Evolutionary conservation across 2,329 filamentous ascomycete genomes (phyloP), one percentile per base, ranked within the genome.

Genomic region (Tolypocladium ophioglossoides): DNA sequence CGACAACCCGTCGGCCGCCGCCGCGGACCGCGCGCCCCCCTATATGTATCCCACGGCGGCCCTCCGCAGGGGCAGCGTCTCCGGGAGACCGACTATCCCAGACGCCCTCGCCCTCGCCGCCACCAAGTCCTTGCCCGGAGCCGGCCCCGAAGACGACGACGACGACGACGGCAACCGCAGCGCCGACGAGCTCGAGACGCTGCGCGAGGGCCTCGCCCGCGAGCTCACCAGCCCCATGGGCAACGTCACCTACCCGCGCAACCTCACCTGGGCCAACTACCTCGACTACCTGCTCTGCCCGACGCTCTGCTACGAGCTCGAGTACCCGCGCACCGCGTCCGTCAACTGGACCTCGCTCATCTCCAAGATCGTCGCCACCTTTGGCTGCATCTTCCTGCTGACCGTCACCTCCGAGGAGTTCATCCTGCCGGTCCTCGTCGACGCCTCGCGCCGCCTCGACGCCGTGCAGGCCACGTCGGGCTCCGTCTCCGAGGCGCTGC

Each of bases 251-350:
- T 99, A 96, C 68, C 94, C 94, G 0, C 78, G 84, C 58, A 99
- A 97, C 69, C 79, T 99, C 49, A 94, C 88, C 0, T 78, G 86
- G 69, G 63, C 74, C 61, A 97, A 97, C 72, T 96, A 89, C 66
- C 61, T 82, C 55, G 94, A 97, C 73, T 97, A 86, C 68, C 75
- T 96, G 12, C 82, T 94, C 65, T 97, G 91, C 65, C 94, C 94
- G 18, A 99, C 94, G 0, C 80, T 99, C 22, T 99, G 94, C 77
- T 99, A 99, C 72, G 94, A 99, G 72, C 79, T 97, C 51, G 92
- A 97, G 68, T 99, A 97, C 68, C 94, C 94, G 2, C 86, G 94
- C 50, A 91, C 82, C 12, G 68, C 79, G 14, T 73, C 76, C n/a
- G 84, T 90, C 55, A 83, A 89, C 62, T 96, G 89, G 85, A 78